These are phyloP conservation scores for Clitopilus passeckerianus DNA, from an alignment of 768 basidiomycete genomes.

Conservation along the genomic window DNA sequence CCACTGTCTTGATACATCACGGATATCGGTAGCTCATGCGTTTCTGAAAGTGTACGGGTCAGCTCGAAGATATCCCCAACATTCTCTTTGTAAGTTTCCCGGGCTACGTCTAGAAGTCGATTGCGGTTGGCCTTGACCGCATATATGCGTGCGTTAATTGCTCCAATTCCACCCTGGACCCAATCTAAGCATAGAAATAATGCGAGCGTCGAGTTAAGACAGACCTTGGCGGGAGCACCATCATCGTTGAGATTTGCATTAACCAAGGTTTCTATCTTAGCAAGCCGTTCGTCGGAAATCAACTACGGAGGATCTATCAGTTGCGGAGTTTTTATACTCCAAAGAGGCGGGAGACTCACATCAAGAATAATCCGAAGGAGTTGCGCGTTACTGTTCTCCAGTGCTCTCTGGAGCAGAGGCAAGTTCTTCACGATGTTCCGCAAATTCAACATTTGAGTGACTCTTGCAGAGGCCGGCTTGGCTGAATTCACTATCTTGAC, in stretches of 20 bases:
- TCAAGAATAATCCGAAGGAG: slow-evolving; percentile 59
- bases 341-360: slow-evolving; percentile 28
- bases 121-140: slow-evolving; percentile 80
- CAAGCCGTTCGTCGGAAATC: slow-evolving; percentile 69
- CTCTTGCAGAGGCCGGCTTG: slow-evolving; percentile 62
- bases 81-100: slow-evolving; percentile 94
- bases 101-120: slow-evolving; percentile 86
- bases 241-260: slow-evolving; percentile 71
- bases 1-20: slow-evolving; percentile 70
- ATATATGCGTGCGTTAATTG: slow-evolving; percentile 80
- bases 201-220: not conserved
- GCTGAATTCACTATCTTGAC: slow-evolving; percentile 45
- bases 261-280: slow-evolving; percentile 55
- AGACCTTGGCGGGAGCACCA: slow-evolving; percentile 52
- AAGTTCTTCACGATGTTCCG: slow-evolving; percentile 67
- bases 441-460: slow-evolving; percentile 76
- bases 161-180: slow-evolving; percentile 61
- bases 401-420: slow-evolving; percentile 56
- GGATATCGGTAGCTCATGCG: slow-evolving; percentile 59
- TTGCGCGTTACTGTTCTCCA: slow-evolving; percentile 52
- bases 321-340: not conserved
- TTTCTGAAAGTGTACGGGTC: slow-evolving; percentile 50
- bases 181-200: not conserved
- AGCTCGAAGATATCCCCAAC: slow-evolving; percentile 81
- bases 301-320: slow-evolving; percentile 36